Percentiles rank a stretch among this genome's conserved stretches.
Evolutionary conservation across 192 early-diverging fungal genomes (phyloP).

Genomic region (Linnemannia schmuckeri): DNA sequence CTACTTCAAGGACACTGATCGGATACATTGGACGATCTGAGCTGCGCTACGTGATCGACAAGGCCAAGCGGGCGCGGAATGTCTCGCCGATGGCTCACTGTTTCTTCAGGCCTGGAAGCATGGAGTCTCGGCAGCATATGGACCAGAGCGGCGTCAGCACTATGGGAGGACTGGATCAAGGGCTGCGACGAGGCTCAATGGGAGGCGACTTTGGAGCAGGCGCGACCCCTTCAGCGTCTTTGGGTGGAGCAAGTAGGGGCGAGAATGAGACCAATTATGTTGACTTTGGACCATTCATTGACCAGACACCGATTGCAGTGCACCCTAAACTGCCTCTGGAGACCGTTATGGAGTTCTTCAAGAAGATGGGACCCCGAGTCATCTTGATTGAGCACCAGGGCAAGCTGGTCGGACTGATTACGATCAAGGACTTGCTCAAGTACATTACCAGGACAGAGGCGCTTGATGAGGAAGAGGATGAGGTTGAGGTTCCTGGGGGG

Average conservation of each 20-base stretch:
- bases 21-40: constrained; percentile 80
- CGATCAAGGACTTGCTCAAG: constrained; percentile 81
- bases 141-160: constrained; percentile 17
- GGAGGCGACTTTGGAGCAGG: constrained; percentile 16
- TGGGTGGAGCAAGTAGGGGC: background rate
- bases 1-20: constrained; percentile 67
- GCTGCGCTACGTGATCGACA: constrained; percentile 70
- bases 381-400: constrained; percentile 77
- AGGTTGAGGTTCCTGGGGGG: constrained; percentile 24
- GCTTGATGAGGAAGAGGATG: constrained; percentile 45
- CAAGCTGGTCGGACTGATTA: constrained; percentile 75
- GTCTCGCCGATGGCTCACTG: constrained; percentile 63
- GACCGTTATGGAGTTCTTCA: constrained; percentile 85
- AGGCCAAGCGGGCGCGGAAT: constrained; percentile 60
- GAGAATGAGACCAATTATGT: constrained; percentile 58
- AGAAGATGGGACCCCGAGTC: constrained; percentile 83
- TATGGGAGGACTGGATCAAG: constrained; percentile 33
- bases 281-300: constrained; percentile 67
- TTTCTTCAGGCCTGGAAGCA: constrained; percentile 59
- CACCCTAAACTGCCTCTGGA: constrained; percentile 77
- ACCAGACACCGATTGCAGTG: constrained; percentile 80
- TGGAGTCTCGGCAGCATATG: constrained; percentile 55
- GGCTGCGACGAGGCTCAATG: constrained; percentile 3
- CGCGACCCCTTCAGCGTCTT: background rate
- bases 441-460: constrained; percentile 68